A percentile compares a stretch with the other conserved stretches of the same genome.
These are phyloP conservation scores for Pelargonium nanum DNA, from an alignment of 345 rosid species.

Conservation along the genomic window DNA sequence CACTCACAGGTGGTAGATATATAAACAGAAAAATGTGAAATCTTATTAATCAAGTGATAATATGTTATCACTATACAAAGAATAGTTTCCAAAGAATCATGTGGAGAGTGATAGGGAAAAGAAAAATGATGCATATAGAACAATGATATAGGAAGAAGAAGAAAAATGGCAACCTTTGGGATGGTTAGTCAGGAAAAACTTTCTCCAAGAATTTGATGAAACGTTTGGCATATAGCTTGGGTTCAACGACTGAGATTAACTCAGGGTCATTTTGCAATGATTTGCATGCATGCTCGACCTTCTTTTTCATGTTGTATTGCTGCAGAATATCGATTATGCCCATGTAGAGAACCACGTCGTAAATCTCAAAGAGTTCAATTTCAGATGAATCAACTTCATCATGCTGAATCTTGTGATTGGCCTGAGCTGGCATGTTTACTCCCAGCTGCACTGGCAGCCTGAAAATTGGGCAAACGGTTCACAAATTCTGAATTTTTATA, in stretches of 20 bases:
- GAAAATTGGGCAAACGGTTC: background rate
- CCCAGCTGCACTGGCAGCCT: conserved; percentile 2
- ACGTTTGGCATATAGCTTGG: conserved; percentile 44
- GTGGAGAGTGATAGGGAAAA: too few species aligned
- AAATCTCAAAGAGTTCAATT: conserved; percentile 60
- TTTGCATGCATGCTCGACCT: conserved; percentile 52
- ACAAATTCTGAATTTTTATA: too few species aligned
- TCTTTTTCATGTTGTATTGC: conserved; percentile 59
- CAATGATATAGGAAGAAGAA: too few species aligned
- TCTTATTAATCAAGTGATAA: too few species aligned
- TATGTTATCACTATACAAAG: too few species aligned
- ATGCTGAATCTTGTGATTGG: conserved; percentile 38
- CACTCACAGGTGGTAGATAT: too few species aligned
- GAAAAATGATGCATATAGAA: too few species aligned
- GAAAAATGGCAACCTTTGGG: too few species aligned
- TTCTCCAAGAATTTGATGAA: conserved; percentile 46
- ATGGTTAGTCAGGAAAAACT: conserved; percentile 41
- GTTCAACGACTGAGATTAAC: conserved; percentile 50
- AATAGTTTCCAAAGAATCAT: too few species aligned
- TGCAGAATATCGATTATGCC: conserved; percentile 71
- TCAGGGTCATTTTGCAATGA: conserved; percentile 46
- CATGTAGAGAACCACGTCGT: conserved; percentile 72
- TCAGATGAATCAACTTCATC: conserved; percentile 32
- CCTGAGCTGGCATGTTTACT: conserved; percentile 89
- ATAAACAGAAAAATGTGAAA: too few species aligned